A percentile compares a stretch with the other conserved stretches of the same genome.
phyloP scores from a whole-genome alignment of 1,139 yeast genomes.

The Tardiomyces depauwii region DNA sequence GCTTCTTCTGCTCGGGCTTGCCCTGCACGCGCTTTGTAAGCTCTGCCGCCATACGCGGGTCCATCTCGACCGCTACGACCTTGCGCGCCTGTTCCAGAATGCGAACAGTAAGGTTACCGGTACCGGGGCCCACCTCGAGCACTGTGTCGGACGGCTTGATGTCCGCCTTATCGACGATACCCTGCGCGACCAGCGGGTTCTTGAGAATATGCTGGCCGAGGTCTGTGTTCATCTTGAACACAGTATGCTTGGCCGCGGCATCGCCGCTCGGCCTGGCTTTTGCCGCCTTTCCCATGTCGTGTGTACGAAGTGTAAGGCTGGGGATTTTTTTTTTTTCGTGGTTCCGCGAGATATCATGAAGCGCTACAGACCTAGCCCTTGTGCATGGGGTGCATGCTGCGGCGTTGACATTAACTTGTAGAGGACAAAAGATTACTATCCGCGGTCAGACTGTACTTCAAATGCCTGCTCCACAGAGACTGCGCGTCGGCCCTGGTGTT shows the following conservation, averaged over 20 bases:
- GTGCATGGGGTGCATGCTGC: no score
- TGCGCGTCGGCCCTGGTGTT: not conserved
- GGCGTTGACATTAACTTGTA: no score
- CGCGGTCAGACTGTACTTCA: no score
- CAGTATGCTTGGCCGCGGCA: constrained; percentile 40
- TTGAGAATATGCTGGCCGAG: constrained; percentile 95
- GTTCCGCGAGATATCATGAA: no score
- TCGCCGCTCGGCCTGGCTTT: constrained; percentile 37
- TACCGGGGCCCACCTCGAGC: constrained; percentile 98
- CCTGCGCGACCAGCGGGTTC: constrained; percentile 94
- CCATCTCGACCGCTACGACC: constrained; percentile 95
- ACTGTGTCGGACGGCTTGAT: constrained; percentile 89
- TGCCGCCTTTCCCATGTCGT: constrained; percentile 42
- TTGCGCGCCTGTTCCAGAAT: constrained; percentile 85
- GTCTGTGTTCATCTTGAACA: constrained; percentile 91
- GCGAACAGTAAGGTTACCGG: constrained; percentile 92
- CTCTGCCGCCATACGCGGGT: constrained; percentile 99
- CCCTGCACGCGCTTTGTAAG: constrained; percentile 96
- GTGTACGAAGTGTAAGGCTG: constrained; percentile 1
- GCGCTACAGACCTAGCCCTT: no score
- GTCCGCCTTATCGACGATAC: constrained; percentile 93
- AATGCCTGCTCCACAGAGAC: not conserved
- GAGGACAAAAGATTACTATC: no score
- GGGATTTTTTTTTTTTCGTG: constrained; percentile 1
- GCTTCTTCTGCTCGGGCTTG: constrained; percentile 80